These are phyloP conservation scores for Fraxinus latifolia DNA, from an alignment of 305 asterid species.

Conservation along the genomic window DNA sequence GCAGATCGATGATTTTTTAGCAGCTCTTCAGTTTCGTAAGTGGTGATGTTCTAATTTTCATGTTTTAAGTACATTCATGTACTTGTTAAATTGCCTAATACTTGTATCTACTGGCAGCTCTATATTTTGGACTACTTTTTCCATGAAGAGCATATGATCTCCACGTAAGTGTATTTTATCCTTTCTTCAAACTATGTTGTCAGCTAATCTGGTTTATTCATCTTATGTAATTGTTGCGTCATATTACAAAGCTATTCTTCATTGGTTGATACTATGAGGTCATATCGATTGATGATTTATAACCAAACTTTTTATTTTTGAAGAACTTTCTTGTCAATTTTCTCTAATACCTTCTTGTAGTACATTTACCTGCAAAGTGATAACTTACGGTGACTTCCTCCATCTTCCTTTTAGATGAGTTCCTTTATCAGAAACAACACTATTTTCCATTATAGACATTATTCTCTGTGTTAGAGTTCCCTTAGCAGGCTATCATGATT, in stretches of 20 bases:
- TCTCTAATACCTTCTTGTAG: neutral
- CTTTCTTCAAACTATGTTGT: constrained; percentile 13
- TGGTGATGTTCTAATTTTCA: constrained; percentile 14
- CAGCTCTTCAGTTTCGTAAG: constrained; percentile 79
- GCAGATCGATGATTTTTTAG: constrained; percentile 81
- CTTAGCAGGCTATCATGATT: neutral
- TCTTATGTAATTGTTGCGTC: neutral
- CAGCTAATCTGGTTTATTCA: constrained; percentile 3
- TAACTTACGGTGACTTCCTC: no score
- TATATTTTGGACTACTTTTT: constrained; percentile 85
- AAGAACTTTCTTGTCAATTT: neutral
- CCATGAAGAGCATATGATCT: constrained; percentile 92
- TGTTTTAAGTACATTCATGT: constrained; percentile 10
- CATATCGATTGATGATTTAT: neutral
- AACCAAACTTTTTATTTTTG: neutral
- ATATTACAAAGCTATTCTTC: neutral
- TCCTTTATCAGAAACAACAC: no score
- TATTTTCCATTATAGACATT: neutral
- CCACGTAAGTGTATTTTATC: constrained; percentile 70
- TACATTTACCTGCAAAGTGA: no score
- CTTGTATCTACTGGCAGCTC: constrained; percentile 43
- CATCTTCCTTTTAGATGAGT: no score
- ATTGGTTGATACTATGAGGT: neutral
- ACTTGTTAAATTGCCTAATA: constrained; percentile 6
- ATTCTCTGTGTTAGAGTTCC: neutral